Evolutionary conservation across 371 early-diverging fungal species (phyloP).

Genomic region (Polyrhizophydium stewartii): DNA sequence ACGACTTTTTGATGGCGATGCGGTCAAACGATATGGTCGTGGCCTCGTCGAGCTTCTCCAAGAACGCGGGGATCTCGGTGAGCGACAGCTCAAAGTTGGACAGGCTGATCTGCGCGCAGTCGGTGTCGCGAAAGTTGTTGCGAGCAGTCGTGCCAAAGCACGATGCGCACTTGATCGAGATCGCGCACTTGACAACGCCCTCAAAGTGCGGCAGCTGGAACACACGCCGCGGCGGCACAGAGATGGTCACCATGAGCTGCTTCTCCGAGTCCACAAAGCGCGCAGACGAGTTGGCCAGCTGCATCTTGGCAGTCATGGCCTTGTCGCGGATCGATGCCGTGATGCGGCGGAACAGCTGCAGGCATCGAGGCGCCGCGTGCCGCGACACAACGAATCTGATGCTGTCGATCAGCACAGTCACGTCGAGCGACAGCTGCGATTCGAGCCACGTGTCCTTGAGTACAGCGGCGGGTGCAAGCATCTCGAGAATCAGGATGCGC

Average conservation of each 20-base stretch:
- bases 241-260: background rate
- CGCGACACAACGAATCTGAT: slow-evolving; percentile 48
- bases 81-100: slow-evolving; percentile 26
- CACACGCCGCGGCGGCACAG: background rate
- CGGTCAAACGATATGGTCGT: slow-evolving; percentile 20
- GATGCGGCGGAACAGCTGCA: slow-evolving; percentile 52
- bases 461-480: slow-evolving; percentile 29
- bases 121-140: slow-evolving; percentile 66
- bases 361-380: slow-evolving; percentile 59
- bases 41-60: slow-evolving; percentile 7
- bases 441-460: slow-evolving; percentile 37
- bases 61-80: background rate
- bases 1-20: slow-evolving; percentile 30
- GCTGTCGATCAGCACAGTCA: slow-evolving; percentile 24
- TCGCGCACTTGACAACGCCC: background rate
- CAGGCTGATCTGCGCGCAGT: slow-evolving; percentile 55
- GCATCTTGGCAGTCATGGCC: slow-evolving; percentile 3
- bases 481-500: slow-evolving; percentile 52
- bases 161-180: background rate
- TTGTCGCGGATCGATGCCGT: slow-evolving; percentile 57
- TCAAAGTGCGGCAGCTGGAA: background rate
- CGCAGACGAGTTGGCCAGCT: background rate
- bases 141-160: slow-evolving; percentile 34
- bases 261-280: background rate
- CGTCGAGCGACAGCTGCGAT: slow-evolving; percentile 7